Percentiles rank a stretch among this genome's conserved stretches.
Evolutionary conservation across 2,329 filamentous ascomycete species (phyloP).

Genomic region (Westerdykella aurantiaca): DNA sequence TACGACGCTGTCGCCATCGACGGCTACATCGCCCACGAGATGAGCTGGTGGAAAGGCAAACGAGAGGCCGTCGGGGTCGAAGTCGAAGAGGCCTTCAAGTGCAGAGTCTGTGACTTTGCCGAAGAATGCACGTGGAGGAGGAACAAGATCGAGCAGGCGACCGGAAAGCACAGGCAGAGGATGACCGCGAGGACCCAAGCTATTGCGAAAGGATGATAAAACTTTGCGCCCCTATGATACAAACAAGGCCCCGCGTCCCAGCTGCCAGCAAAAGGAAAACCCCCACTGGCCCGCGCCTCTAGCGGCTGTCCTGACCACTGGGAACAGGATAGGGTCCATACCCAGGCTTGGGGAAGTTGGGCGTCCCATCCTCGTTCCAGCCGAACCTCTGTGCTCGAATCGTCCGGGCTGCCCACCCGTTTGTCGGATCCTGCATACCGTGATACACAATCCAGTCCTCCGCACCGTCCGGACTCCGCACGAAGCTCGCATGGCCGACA

Average conservation of each 20-base stretch:
- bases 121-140: constrained; percentile 73
- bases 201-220: constrained; percentile 9
- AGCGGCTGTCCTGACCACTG: constrained; percentile 16
- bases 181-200: constrained; percentile 18
- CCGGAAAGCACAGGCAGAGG: constrained; percentile 31
- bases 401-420: constrained; percentile 45
- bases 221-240: not conserved
- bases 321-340: constrained; percentile 43
- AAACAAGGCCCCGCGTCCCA: not conserved
- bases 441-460: constrained; percentile 52
- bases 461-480: constrained; percentile 43
- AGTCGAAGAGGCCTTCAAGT: constrained; percentile 85
- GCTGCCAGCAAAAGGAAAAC: not conserved
- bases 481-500: constrained; percentile 49
- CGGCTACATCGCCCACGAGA: constrained; percentile 60
- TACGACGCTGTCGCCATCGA: constrained; percentile 62
- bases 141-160: constrained; percentile 58
- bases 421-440: constrained; percentile 46
- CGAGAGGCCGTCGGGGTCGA: constrained; percentile 67
- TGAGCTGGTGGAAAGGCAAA: constrained; percentile 85
- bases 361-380: constrained; percentile 46
- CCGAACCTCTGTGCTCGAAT: constrained; percentile 46
- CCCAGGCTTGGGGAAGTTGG: constrained; percentile 45
- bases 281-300: not conserved
- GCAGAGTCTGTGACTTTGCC: constrained; percentile 74